Conservation (phyloP, 73 alveolate genomes). For the Breviolum minutum region DNA sequence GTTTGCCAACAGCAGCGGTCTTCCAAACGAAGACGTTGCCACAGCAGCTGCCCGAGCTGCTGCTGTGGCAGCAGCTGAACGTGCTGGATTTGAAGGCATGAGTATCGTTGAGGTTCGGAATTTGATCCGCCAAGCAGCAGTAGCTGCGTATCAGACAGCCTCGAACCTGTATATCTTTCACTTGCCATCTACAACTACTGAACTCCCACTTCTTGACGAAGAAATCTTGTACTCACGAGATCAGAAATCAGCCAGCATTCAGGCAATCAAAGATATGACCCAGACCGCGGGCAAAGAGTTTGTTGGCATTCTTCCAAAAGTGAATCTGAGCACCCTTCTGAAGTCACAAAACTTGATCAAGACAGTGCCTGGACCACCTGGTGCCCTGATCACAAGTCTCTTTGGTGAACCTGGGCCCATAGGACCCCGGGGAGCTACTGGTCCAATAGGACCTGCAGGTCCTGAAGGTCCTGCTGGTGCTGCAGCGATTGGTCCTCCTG, state of each 20-base stretch:
- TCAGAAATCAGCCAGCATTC: neutral
- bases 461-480: slow-evolving; percentile 50
- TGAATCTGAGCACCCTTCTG: neutral
- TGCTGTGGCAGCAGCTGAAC: slow-evolving; percentile 51
- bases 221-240: neutral
- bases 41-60: slow-evolving; percentile 45
- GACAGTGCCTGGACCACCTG: neutral
- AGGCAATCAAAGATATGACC: slow-evolving; percentile 58
- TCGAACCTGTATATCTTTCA: neutral
- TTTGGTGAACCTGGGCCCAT: slow-evolving; percentile 50
- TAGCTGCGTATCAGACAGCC: slow-evolving; percentile 12
- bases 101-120: neutral
- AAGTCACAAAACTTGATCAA: neutral
- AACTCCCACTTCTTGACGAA: neutral
- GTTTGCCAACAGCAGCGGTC: slow-evolving; percentile 45
- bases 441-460: slow-evolving; percentile 46
- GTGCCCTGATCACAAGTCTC: slow-evolving; percentile 18
- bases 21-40: slow-evolving; percentile 24
- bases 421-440: slow-evolving; percentile 30
- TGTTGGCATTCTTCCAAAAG: neutral
- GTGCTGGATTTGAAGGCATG: slow-evolving; percentile 8
- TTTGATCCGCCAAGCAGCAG: slow-evolving; percentile 48
- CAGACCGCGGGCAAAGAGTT: slow-evolving; percentile 1
- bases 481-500: slow-evolving; percentile 12
- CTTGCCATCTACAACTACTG: neutral